Conservation (phyloP, 108 stramenopile genomes). For the Schizochytrium sp. region DNA sequence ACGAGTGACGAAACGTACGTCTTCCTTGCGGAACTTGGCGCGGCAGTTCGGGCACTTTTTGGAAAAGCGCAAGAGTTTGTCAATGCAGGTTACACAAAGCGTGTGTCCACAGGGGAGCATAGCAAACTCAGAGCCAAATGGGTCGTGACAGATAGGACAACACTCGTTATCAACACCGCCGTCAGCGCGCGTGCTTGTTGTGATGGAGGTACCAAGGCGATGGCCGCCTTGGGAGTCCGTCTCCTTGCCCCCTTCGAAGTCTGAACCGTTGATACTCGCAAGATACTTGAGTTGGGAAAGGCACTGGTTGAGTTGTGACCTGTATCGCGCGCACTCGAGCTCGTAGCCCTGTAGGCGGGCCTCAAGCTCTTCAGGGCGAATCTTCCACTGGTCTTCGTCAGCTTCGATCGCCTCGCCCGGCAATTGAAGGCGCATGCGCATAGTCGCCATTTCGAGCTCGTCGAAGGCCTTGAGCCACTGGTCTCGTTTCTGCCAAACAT, state of each 20-base stretch:
- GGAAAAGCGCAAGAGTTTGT: neutral
- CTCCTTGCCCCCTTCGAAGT: too few species aligned
- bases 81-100: neutral
- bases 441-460: neutral
- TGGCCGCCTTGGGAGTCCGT: neutral
- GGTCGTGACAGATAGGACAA: constrained; percentile 6
- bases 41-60: neutral
- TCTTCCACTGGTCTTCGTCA: constrained; percentile 15
- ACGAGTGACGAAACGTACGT: neutral
- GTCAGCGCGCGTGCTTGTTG: neutral
- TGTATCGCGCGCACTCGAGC: neutral
- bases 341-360: neutral
- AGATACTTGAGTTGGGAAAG: neutral
- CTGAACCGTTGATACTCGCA: neutral
- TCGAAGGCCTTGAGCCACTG: neutral
- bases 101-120: neutral
- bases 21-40: neutral
- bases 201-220: neutral
- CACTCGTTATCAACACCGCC: neutral
- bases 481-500: neutral
- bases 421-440: neutral
- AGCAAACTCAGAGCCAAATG: neutral
- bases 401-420: neutral
- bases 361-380: neutral
- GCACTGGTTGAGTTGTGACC: neutral